Base-by-base conservation (phyloP, 345 rosid species). In the Laguncularia racemosa region DNA sequence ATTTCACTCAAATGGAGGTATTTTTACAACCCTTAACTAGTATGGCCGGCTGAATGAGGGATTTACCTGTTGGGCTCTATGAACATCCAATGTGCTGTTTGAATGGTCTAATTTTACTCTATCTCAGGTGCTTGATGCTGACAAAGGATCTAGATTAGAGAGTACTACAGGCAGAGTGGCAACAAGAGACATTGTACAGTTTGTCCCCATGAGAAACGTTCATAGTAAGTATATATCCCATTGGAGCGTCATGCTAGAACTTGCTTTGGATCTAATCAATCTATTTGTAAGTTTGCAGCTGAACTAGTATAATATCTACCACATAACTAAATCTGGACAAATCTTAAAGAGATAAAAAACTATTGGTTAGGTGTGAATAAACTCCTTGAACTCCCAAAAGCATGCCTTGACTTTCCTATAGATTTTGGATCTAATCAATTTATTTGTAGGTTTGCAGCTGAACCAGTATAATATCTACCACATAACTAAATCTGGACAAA, bases 1-100 rank as follows among this genome's bases (percentile, higher is more conserved):
- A 91, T 63, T 91, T 88, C 59, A 79, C 52, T 38, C 88, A 91
- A 67, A 91, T 91, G 96, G 95, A 91, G 91, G 98, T 88, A 70
- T 63, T 53, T 63, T 15, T 16, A 44, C 56, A n/a, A 59, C 52
- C 43, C 46, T 50, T 18, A 0, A 19, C 14, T 18, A 26, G n/a
- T 47, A 52, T 16, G 50, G 16, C 4, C 19, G 4, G 45, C 23
- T 16, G 6, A 16, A 19, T 50, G 9, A 20, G 40, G 40, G 40
- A 33, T 33, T 33, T 10, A 33, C 40, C 11, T 33, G 9, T 9
- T 33, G 7, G 40, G 40, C 40, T 6, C 11, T 33, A 4, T 33
- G 9, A 47, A 14, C 6, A n/a, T 7, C 50, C 50, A 14, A 47
- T 16, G 9, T 14, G 18, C 50, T 47, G 54, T 1, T 50, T 55